These are phyloP conservation scores for Mortierella sp. DNA, from an alignment of 371 early-diverging fungal genomes.

Conservation along the genomic window DNA sequence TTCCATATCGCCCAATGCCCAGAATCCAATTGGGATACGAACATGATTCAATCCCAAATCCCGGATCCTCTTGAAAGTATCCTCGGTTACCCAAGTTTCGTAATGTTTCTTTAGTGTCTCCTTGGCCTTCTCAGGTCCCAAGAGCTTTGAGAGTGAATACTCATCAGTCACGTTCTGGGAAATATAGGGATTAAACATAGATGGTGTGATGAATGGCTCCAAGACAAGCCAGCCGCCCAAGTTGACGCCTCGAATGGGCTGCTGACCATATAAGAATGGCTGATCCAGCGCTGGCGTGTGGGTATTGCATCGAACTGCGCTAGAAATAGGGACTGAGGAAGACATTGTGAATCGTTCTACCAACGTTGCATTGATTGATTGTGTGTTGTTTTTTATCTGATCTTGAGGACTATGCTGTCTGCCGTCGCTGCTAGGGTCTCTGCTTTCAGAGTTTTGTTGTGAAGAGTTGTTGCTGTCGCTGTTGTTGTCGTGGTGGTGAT, in stretches of 20 bases:
- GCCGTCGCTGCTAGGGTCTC: constrained; percentile 2
- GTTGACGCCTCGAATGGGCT: constrained; percentile 79
- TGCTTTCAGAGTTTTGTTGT: not conserved
- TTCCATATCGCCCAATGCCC: constrained; percentile 71
- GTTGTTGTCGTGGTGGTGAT: not conserved
- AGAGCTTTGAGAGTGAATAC: constrained; percentile 68
- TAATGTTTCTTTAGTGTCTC: constrained; percentile 70
- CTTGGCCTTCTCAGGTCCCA: constrained; percentile 71
- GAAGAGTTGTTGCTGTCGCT: not conserved
- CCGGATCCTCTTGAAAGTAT: constrained; percentile 72
- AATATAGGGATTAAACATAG: constrained; percentile 74
- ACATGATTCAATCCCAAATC: constrained; percentile 78
- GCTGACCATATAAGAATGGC: constrained; percentile 65
- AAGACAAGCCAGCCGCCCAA: constrained; percentile 81
- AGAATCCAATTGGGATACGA: constrained; percentile 82
- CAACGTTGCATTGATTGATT: not conserved
- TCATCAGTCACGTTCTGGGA: constrained; percentile 66
- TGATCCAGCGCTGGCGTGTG: constrained; percentile 63
- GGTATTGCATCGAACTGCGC: constrained; percentile 39
- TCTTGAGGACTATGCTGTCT: not conserved
- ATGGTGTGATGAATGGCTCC: constrained; percentile 82
- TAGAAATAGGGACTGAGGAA: constrained; percentile 23
- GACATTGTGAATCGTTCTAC: constrained; percentile 18
- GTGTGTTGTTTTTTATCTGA: not conserved
- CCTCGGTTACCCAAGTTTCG: constrained; percentile 76